Percentiles rank a stretch among this genome's conserved stretches.
phyloP scores from a whole-genome alignment of 352 stramenopile species.

The Elongisporangium prolatum region DNA sequence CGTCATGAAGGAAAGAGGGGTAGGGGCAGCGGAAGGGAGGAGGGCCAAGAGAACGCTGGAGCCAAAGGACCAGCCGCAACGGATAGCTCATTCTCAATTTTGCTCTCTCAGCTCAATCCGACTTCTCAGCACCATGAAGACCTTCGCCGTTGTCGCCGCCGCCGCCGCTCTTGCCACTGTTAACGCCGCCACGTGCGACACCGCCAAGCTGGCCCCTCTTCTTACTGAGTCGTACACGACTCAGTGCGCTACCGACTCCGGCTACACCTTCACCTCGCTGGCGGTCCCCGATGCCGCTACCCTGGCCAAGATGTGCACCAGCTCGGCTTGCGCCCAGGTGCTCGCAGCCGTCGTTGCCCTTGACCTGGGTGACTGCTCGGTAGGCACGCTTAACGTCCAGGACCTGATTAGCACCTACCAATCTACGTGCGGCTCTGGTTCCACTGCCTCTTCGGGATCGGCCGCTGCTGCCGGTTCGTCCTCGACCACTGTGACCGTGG shows the following conservation, averaged over 20 bases:
- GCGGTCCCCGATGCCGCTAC: constrained; percentile 17
- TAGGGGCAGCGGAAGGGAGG: not conserved
- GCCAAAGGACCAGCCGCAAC: not conserved
- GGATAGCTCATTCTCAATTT: not conserved
- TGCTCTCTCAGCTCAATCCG: not conserved
- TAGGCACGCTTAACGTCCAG: constrained; percentile 24
- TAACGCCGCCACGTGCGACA: constrained; percentile 22
- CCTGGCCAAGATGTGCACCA: constrained; percentile 26
- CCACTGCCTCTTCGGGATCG: not conserved
- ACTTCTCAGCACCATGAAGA: constrained; percentile 17
- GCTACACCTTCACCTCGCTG: constrained; percentile 28
- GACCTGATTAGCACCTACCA: constrained; percentile 23
- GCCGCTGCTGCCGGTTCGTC: too few relatives aligned
- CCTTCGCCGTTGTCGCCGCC: constrained; percentile 12
- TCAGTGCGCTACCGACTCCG: constrained; percentile 20
- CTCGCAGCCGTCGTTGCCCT: constrained; percentile 18
- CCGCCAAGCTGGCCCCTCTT: constrained; percentile 19
- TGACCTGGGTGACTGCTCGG: constrained; percentile 21
- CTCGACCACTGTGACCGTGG: not conserved
- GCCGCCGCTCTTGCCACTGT: constrained; percentile 14
- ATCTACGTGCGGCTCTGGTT: constrained; percentile 10
- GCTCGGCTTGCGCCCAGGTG: constrained; percentile 21
- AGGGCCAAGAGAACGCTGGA: not conserved
- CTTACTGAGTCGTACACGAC: constrained; percentile 15
- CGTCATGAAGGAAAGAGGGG: not conserved